Percentiles rank a stretch among this genome's conserved stretches.
phyloP scores from a whole-genome alignment of 371 early-diverging fungal species.

The Lichtheimia ornata region DNA sequence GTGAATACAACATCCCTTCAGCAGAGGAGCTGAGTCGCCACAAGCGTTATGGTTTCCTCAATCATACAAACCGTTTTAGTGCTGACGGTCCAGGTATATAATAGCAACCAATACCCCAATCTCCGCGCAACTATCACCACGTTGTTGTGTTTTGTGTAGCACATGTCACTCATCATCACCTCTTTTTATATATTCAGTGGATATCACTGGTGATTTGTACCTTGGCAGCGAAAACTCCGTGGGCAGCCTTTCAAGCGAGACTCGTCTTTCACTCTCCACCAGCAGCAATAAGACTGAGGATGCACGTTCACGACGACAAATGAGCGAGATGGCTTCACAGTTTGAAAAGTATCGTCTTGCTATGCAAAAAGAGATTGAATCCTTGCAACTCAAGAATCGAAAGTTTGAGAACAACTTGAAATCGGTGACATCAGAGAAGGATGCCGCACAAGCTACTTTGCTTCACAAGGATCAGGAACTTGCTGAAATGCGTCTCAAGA shows the following conservation, averaged over 20 bases:
- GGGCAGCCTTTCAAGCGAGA: constrained; percentile 22
- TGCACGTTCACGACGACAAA: constrained; percentile 17
- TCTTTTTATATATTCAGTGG: constrained; percentile 1
- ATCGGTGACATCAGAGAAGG: constrained; percentile 27
- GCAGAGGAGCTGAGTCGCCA: constrained; percentile 26
- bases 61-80: constrained; percentile 30
- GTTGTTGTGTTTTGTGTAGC: constrained; percentile 1
- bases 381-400: constrained; percentile 30
- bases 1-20: constrained; percentile 36
- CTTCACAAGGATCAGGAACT: constrained; percentile 35
- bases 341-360: constrained; percentile 31
- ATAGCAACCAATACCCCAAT: neutral
- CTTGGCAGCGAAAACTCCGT: constrained; percentile 16
- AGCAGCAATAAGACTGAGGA: constrained; percentile 32
- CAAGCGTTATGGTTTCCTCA: constrained; percentile 34
- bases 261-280: constrained; percentile 23
- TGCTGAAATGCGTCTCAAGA: constrained; percentile 35
- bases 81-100: constrained; percentile 19
- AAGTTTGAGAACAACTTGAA: constrained; percentile 30
- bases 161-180: neutral
- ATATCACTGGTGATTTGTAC: constrained; percentile 14
- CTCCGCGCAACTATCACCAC: constrained; percentile 2
- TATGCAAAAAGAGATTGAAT: constrained; percentile 43
- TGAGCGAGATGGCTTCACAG: constrained; percentile 20
- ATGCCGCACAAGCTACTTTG: constrained; percentile 15